These are phyloP conservation scores for Fragaria vesca DNA, from an alignment of 306 rosid genomes.

Conservation along the genomic window DNA sequence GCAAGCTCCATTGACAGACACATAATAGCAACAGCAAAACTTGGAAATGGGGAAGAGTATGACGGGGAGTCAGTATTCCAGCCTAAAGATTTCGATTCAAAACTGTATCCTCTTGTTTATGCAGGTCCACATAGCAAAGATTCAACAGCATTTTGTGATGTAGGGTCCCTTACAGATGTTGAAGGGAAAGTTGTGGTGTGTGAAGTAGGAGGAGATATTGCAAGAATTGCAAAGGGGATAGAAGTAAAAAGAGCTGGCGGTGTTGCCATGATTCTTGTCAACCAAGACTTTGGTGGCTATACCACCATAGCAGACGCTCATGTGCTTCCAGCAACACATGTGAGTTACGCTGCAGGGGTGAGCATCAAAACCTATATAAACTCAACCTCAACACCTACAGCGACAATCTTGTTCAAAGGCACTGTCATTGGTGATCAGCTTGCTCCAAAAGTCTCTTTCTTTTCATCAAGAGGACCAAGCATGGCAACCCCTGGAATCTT, in stretches of 20 bases:
- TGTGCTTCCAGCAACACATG: constrained; percentile 40
- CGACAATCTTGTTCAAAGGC: constrained; percentile 45
- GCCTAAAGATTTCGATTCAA: not conserved
- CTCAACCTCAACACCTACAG: constrained; percentile 34
- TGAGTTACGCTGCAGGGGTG: constrained; percentile 35
- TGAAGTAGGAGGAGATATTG: constrained; percentile 19
- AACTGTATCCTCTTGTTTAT: constrained; percentile 44
- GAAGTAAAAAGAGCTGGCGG: constrained; percentile 45
- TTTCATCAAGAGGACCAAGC: constrained; percentile 58
- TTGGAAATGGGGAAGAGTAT: constrained; percentile 44
- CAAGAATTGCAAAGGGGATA: constrained; percentile 5
- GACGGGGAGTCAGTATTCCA: constrained; percentile 31
- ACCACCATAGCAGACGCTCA: constrained; percentile 27
- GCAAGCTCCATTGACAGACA: constrained; percentile 53
- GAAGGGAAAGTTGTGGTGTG: constrained; percentile 50
- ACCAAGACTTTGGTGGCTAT: constrained; percentile 6
- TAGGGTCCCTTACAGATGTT: constrained; percentile 30
- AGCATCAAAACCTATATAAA: constrained; percentile 39
- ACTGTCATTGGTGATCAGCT: constrained; percentile 40
- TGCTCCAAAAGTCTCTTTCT: constrained; percentile 40
- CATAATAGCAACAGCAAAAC: constrained; percentile 33
- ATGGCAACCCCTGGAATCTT: constrained; percentile 36
- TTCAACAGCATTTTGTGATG: constrained; percentile 16
- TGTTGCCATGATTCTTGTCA: constrained; percentile 44
- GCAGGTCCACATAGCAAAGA: constrained; percentile 27